Percentiles rank a stretch among this genome's conserved stretches.
Conservation (phyloP, 805 yeast species). For the Saccharomycopsis olivae region DNA sequence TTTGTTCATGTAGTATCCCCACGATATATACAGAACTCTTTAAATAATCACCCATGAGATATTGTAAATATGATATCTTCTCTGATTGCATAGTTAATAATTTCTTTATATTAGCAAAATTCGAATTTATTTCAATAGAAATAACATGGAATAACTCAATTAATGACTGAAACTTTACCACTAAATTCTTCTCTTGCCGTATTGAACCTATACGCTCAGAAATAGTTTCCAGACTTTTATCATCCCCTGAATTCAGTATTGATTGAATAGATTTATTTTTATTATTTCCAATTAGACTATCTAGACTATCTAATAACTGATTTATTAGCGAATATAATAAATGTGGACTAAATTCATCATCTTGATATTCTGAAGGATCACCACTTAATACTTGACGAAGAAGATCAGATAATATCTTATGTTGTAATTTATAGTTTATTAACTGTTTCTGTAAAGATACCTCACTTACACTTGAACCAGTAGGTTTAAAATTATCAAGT, state of each 20-base stretch:
- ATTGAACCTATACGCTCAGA: neutral
- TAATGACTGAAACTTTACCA: constrained; percentile 1
- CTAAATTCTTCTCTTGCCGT: constrained; percentile 4
- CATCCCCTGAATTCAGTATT: too few species aligned
- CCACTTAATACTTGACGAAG: constrained; percentile 10
- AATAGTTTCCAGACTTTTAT: neutral
- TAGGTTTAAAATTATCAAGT: constrained; percentile 4
- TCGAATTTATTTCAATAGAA: neutral
- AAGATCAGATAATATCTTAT: constrained; percentile 9
- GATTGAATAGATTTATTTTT: neutral
- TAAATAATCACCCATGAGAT: constrained; percentile 2
- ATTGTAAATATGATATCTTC: constrained; percentile 7
- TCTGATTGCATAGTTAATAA: constrained; percentile 3
- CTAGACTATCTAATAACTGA: constrained; percentile 4
- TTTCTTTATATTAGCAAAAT: neutral
- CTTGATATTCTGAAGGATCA: constrained; percentile 1
- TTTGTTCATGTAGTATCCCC: neutral
- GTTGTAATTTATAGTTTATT: constrained; percentile 12
- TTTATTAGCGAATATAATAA: constrained; percentile 2
- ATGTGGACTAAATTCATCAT: constrained; percentile 1
- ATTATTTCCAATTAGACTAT: neutral
- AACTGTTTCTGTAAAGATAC: constrained; percentile 10
- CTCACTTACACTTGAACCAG: neutral
- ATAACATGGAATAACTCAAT: constrained; percentile 1
- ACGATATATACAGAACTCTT: neutral